A percentile compares a stretch with the other conserved stretches of the same genome.
phyloP scores from a whole-genome alignment of 805 yeast genomes.

The Brettanomyces anomalus region DNA sequence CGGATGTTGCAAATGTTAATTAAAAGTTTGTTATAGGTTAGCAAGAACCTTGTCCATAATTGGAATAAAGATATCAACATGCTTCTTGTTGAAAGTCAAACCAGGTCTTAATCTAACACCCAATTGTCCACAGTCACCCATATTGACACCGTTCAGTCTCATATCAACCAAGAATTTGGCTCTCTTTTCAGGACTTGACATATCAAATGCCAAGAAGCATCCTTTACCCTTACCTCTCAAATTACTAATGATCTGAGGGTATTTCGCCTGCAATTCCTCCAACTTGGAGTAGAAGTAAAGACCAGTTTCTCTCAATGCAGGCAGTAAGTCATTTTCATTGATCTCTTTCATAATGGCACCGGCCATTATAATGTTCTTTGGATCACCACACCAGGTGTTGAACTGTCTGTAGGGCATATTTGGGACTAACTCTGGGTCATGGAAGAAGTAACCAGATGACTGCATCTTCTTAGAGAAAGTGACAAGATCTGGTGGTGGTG shows the following conservation, averaged over 20 bases:
- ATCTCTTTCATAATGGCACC: constrained; percentile 65
- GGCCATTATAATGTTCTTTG: constrained; percentile 69
- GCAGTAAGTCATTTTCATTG: constrained; percentile 47
- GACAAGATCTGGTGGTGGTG: constrained; percentile 74
- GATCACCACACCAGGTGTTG: constrained; percentile 94
- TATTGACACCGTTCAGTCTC: constrained; percentile 61
- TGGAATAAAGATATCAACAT: constrained; percentile 57
- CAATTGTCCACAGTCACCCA: constrained; percentile 78
- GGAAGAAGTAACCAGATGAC: constrained; percentile 81
- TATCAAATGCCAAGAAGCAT: constrained; percentile 78
- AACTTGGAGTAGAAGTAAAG: constrained; percentile 53
- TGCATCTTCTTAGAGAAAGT: constrained; percentile 87
- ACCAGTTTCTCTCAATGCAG: constrained; percentile 54
- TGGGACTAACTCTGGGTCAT: constrained; percentile 65
- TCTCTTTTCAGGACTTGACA: constrained; percentile 45
- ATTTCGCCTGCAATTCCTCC: constrained; percentile 40
- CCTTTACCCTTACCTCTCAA: constrained; percentile 71
- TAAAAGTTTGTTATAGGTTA: constrained; percentile 13
- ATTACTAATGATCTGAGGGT: constrained; percentile 43
- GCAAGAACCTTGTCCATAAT: constrained; percentile 30
- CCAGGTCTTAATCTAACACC: constrained; percentile 79
- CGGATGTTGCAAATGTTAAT: not conserved
- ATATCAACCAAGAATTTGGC: constrained; percentile 51
- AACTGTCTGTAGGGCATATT: constrained; percentile 78
- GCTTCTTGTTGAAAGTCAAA: constrained; percentile 68